Base-by-base conservation (phyloP, 345 rosid species). In the Populus davidiana region DNA sequence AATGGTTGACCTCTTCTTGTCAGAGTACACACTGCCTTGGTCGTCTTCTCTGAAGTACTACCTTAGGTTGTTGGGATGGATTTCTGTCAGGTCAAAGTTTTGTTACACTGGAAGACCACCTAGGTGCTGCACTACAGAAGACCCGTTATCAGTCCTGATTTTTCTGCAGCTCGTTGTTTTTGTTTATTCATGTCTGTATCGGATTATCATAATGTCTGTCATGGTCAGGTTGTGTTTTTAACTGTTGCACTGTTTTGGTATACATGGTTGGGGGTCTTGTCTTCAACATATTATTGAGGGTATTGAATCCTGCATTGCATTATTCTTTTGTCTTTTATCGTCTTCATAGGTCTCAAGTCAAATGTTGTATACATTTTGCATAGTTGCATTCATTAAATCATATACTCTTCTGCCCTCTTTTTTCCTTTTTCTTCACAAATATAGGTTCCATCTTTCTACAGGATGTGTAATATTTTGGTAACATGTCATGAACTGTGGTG, bases 341-440 rank as follows among this genome's bases (percentile, higher is more conserved):
- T 67, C 76, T 63, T 72, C 41, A 52, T 64, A 80, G 77, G 76
- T 31, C 44, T 35, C 5, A 69, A 79, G 83, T 81, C 82, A 76
- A 77, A 73, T 76, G 83, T 73, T 67, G 27, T 8, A 79, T 76
- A 77, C 81, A 71, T 80, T 59, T 59, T 59, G 64, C 61, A 54
- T 54, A 54, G 61, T 54, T 81, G 83, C 87, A 83, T 85, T 87
- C 84, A 79, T 83, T 80, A 29, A 75, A 79, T 77, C 79, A 74
- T 25, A 73, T 35, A 52, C 5, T 16, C 3, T 59, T 20, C 5
- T 21, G 29, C 14, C 64, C 29, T 59, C 29, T 74, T 64, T 65
- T 29, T 70, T 16, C 54, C 47, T 29, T 43, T 11, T 47, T 20
- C 18, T 66, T 3, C 29, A 20, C 11, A 36, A 62, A 67, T 70